Evolutionary conservation across 306 rosid species (phyloP).

Genomic region (Castanea mollissima): DNA sequence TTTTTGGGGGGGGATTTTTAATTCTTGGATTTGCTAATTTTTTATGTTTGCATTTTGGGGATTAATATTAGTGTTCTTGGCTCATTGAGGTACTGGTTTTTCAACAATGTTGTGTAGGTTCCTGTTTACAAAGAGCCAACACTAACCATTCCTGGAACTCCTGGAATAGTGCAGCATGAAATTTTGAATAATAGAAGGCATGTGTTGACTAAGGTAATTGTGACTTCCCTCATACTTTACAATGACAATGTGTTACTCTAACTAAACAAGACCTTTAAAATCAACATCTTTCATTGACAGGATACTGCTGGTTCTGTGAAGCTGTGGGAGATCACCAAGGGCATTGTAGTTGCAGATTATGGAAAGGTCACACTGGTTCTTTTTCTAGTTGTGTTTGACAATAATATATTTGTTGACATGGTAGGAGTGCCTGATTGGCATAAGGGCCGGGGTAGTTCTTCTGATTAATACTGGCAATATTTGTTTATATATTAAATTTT

Average conservation of each 20-base stretch:
- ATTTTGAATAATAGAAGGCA: constrained; percentile 90
- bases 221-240: constrained; percentile 19
- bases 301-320: constrained; percentile 94
- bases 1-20: neutral
- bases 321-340: constrained; percentile 97
- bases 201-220: constrained; percentile 87
- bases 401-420: constrained; percentile 17
- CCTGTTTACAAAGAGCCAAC: constrained; percentile 87
- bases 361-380: constrained; percentile 68
- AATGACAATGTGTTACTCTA: constrained; percentile 8
- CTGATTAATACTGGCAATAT: constrained; percentile 23
- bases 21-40: neutral
- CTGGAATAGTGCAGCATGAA: constrained; percentile 90
- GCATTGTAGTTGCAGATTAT: constrained; percentile 77
- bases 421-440: constrained; percentile 16
- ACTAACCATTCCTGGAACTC: constrained; percentile 75
- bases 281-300: constrained; percentile 40
- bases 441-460: neutral
- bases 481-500: constrained; percentile 14
- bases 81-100: constrained; percentile 21
- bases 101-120: constrained; percentile 50
- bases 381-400: constrained; percentile 18
- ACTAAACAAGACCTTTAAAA: constrained; percentile 12
- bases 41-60: constrained; percentile 21
- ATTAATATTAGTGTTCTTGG: constrained; percentile 7